phyloP scores from a whole-genome alignment of 2,329 filamentous ascomycete genomes.

The Neobulgaria alba region DNA sequence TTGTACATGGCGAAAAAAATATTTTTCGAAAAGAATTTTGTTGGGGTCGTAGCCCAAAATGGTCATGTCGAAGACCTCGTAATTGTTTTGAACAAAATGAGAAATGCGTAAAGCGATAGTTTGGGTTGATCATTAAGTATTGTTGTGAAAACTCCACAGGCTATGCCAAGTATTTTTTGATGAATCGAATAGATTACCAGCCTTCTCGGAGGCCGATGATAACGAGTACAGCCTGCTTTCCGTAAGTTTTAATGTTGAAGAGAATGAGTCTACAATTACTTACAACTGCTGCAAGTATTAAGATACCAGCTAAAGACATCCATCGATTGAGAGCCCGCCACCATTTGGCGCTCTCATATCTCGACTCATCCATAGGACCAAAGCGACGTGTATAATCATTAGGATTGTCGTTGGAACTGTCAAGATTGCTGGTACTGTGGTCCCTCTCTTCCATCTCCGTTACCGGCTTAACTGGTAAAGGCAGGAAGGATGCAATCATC shows the following conservation, averaged over 20 bases:
- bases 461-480: conserved; percentile 53
- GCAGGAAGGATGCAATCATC: conserved; percentile 70
- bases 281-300: conserved; percentile 46
- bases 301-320: conserved; percentile 48
- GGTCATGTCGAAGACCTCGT: too few species aligned
- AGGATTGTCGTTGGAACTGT: conserved; percentile 14
- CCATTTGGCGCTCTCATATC: conserved; percentile 50
- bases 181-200: conserved; percentile 9
- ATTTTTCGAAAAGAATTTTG: not conserved
- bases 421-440: conserved; percentile 26
- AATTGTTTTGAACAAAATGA: conserved; percentile 1
- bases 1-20: too few species aligned
- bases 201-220: conserved; percentile 9
- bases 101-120: not conserved
- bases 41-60: not conserved
- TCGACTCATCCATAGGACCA: conserved; percentile 26
- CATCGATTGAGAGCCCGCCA: conserved; percentile 55
- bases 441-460: conserved; percentile 41
- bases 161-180: not conserved
- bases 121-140: not conserved
- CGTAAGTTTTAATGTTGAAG: not conserved
- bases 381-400: conserved; percentile 24
- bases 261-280: conserved; percentile 23
- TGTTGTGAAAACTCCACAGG: not conserved
- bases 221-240: conserved; percentile 9